Base-by-base conservation (phyloP, 352 stramenopile species). In the Globisporangium polare region DNA sequence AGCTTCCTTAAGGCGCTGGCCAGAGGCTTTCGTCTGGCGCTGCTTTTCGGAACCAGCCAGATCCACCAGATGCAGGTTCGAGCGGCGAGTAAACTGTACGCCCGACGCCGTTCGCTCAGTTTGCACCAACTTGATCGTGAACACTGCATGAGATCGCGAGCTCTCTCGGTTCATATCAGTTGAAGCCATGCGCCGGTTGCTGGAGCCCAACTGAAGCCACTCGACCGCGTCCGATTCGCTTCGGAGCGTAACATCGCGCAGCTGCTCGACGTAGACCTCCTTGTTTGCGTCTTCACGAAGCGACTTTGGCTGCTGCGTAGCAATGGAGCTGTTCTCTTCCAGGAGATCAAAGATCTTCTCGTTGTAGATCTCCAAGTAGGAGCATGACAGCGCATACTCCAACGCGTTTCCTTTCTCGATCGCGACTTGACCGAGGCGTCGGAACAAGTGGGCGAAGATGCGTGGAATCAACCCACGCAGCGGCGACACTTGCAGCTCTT, bases 101-200 rank as follows among this genome's bases (percentile, higher is more conserved):
- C 83, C 85, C 33, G 69, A 64, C 3, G 74, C 70, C 13, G 84
- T 89, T 27, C 85, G 75, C 50, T 92, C 68, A 3, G 75, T 87
- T 24, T 90, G 88, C 62, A 98, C 83, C 43, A 99, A 58, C 52
- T 94, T 89, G 22, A 99, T 78, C 15, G 96, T 98, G 65, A 99
- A 99, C 24, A 99, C 96, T 6, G 96, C 96, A 68, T 99, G 97
- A 0, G 93, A 98, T 13, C 97, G 82, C 61, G 92, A 98, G 42
- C 89, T 98, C 63, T 97, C 95, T 26, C 87, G 74, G 74, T 99
- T 99, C 97, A 99, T 99, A 35, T 98, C 80, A 0, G 97, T 99
- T 2, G 91, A 88, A 5, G 90, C 97, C 56, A 97, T 98, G 29
- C 95, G 98, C 12, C 97, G 85, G 33, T 90, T 99, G n/a, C 72